Evolutionary conservation across 352 stramenopile genomes (phyloP).

Genomic region (Hyaloperonospora arabidopsidis): DNA sequence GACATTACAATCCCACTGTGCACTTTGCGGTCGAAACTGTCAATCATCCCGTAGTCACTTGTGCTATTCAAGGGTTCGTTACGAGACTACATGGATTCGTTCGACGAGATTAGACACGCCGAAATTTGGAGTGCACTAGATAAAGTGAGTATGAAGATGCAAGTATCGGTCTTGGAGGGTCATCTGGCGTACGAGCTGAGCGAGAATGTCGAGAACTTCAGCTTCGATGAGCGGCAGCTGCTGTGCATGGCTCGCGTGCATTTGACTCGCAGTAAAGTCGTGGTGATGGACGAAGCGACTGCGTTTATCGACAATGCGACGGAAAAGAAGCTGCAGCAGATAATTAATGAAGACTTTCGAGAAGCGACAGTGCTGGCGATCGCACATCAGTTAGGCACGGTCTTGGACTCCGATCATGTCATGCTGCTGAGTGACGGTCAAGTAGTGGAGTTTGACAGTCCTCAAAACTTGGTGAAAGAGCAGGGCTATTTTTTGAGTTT

Average conservation of each 20-base stretch:
- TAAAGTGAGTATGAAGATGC: too few relatives aligned
- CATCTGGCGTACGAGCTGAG: neutral
- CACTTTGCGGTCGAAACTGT: neutral
- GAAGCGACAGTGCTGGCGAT: slow-evolving; percentile 90
- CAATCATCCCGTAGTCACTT: neutral
- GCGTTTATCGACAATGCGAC: slow-evolving; percentile 80
- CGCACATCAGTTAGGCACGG: slow-evolving; percentile 24
- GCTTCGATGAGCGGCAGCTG: slow-evolving; percentile 27
- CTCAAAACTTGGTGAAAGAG: neutral
- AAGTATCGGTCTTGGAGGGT: neutral
- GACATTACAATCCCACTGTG: slow-evolving; percentile 37
- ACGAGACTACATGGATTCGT: neutral
- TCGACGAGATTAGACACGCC: neutral
- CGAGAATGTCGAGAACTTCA: too few relatives aligned
- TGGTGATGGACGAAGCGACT: slow-evolving; percentile 95
- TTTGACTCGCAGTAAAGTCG: slow-evolving; percentile 79
- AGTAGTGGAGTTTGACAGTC: neutral
- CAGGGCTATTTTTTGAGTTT: neutral
- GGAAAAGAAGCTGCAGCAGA: slow-evolving; percentile 56
- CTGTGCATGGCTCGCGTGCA: slow-evolving; percentile 92
- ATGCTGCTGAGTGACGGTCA: slow-evolving; percentile 68
- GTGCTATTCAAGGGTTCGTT: neutral
- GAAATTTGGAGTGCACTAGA: neutral
- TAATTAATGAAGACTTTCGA: slow-evolving; percentile 86
- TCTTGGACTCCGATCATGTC: slow-evolving; percentile 89